Base-by-base conservation (phyloP, 1,139 yeast species). In the Magnusiomyces starmeri region DNA sequence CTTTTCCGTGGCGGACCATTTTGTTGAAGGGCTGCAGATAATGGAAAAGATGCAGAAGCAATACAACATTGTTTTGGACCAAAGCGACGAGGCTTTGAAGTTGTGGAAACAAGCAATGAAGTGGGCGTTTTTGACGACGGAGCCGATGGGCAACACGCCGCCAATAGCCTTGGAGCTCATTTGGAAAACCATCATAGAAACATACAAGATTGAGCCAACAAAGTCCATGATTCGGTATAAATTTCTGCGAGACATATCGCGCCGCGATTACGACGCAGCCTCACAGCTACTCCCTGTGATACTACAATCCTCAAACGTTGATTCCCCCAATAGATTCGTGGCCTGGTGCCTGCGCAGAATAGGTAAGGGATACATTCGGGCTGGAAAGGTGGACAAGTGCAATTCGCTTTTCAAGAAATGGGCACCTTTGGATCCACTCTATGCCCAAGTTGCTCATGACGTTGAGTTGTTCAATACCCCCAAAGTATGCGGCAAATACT, bases 31-130 rank as follows among this genome's bases (percentile, higher is more conserved):
- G 12, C 51, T 65, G 27, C 54, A 54, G 25, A 50, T 59, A 8
- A 58, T 62, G 51, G 59, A 60, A 47, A 52, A 51, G 47, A 46
- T 68, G 50, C 57, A 54, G 16, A 48, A 48, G 9, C 45, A 42
- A 25, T 67, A 67, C 56, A 47, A 56, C 9, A 54, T 68, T 18
- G 52, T 58, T 9, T 58, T 66, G 8, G 50, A 50, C 10, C 29
- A 43, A 20, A 46, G 55, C 4, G 42, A 46, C 8, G 59, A 55
- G 4, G 61, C 66, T 7, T 43, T 48, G 24, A 48, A 51, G 20
- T 54, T 62, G 43, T 69, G 72, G 72, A 55, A 52, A 8, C 51
- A 58, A 4, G 52, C 61, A 21, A 54, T 69, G 44, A 57, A 62
- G 32, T 65, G 67, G 61, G 57, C 62, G 6, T 58, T 56, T 18